phyloP scores from a whole-genome alignment of 164 flowering plant genomes.

The Kalanchoe fedtschenkoi region DNA sequence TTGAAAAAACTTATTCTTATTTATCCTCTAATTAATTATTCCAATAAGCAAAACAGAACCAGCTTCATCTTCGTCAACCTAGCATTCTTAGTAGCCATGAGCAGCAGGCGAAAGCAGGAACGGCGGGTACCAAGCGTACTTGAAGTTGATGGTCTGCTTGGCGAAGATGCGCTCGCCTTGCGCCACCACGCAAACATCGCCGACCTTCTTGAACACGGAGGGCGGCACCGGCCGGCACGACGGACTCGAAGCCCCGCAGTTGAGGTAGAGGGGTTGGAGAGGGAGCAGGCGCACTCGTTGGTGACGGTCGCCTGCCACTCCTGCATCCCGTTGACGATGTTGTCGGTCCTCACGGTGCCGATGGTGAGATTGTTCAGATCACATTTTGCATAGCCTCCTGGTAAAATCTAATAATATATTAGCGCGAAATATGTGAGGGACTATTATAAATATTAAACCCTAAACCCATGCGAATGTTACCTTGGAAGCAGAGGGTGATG shows the following conservation, averaged over 20 bases:
- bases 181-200: background rate
- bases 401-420: background rate
- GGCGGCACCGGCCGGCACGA: background rate
- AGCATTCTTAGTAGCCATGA: too few relatives aligned
- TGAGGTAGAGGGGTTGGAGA: background rate
- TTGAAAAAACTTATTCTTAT: too few relatives aligned
- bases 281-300: background rate
- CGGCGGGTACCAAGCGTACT: slow-evolving; percentile 1
- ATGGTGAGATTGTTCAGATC: background rate
- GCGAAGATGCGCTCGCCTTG: background rate
- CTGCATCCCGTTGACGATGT: background rate
- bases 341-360: background rate
- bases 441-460: background rate
- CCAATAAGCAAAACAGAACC: too few relatives aligned
- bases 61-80: too few relatives aligned
- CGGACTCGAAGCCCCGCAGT: background rate
- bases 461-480: too few relatives aligned
- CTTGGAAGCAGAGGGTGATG: too few relatives aligned
- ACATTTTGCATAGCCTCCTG: background rate
- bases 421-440: background rate
- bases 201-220: background rate
- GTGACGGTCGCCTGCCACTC: background rate
- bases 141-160: slow-evolving; percentile 3
- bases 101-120: background rate
- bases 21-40: too few relatives aligned